Evolutionary conservation across 2,329 filamentous ascomycete species (phyloP).

Genomic region (Penicillium paneum): DNA sequence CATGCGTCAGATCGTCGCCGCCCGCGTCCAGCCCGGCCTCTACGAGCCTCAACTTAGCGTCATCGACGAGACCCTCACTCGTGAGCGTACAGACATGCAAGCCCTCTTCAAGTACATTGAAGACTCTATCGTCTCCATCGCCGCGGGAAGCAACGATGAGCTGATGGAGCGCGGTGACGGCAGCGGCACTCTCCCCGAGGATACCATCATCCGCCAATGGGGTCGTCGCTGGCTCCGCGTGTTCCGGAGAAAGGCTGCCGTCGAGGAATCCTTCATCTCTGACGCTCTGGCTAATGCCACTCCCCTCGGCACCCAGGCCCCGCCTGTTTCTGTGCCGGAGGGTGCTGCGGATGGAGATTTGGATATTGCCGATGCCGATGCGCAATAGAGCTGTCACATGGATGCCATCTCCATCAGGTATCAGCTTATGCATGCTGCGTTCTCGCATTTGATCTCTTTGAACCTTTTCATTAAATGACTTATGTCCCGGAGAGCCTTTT

Average conservation of each 20-base stretch:
- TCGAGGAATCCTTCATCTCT: slow-evolving; percentile 72
- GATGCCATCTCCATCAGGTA: not conserved
- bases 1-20: slow-evolving; percentile 72
- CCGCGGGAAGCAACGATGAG: slow-evolving; percentile 68
- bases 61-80: slow-evolving; percentile 63
- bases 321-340: slow-evolving; percentile 25
- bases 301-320: slow-evolving; percentile 36
- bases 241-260: slow-evolving; percentile 74
- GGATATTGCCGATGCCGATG: slow-evolving; percentile 31
- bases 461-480: slow-evolving; percentile 5
- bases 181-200: slow-evolving; percentile 50
- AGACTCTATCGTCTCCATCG: slow-evolving; percentile 70
- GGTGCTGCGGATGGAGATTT: slow-evolving; percentile 29
- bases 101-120: slow-evolving; percentile 78
- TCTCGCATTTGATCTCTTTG: slow-evolving; percentile 2
- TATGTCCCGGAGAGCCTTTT: slow-evolving; percentile 5
- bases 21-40: slow-evolving; percentile 57
- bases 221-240: slow-evolving; percentile 81
- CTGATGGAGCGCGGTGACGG: slow-evolving; percentile 66
- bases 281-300: slow-evolving; percentile 53
- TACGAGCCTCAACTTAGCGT: slow-evolving; percentile 54
- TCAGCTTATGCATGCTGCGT: not conserved
- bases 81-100: slow-evolving; percentile 71
- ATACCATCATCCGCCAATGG: slow-evolving; percentile 72
- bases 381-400: slow-evolving; percentile 7